Base-by-base conservation (phyloP, 192 early-diverging fungal genomes). In the Spinellus fusiger region DNA sequence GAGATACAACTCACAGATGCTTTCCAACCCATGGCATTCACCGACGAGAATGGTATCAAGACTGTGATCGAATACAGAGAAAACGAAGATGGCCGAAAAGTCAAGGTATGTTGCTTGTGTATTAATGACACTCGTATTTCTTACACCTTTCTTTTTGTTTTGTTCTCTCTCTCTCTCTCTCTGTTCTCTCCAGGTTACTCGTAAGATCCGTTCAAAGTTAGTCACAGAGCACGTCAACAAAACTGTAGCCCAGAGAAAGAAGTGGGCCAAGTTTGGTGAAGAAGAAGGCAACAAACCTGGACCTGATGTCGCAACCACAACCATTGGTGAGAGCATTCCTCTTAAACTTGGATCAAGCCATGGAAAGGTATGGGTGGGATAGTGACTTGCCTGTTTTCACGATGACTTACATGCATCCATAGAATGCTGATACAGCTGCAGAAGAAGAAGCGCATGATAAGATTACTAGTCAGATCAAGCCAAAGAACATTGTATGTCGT, bases 11-110 rank as follows among this genome's bases (percentile, higher is more conserved):
- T 35, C 25, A 29, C 40, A 53, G 69, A 66, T 62, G 49, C 61
- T 25, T 65, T 60, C 20, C 71, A 77, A 31, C 52, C 70, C 31
- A 66, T 77, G 55, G 74, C 77, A 56, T 78, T 76, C 64, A 79
- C 83, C 61, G 85, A 87, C 37, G 83, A 84, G 54, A 87, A 93
- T 60, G 92, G 89, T 23, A 89, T 92, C 63, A 89, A 88, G 68
- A 86, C 85, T 7, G 80, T 92, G 52, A 82, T 90, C 37, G 88
- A 93, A 77, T 85, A 89, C 77, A 81, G 78, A 59, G 74, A 77
- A n/a, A 96, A 93, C 62, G 93, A 92, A 25, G 89, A 93, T 47
- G 93, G 94, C 68, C 89, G 93, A 70, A 92, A 86, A 77, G 92
- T 96, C 49, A 93, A 91, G 77, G 84, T 86, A 79, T 28, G 40